These are phyloP conservation scores for Yamadazyma pseudoaaseri DNA, from an alignment of 1,139 yeast genomes.

Conservation along the genomic window DNA sequence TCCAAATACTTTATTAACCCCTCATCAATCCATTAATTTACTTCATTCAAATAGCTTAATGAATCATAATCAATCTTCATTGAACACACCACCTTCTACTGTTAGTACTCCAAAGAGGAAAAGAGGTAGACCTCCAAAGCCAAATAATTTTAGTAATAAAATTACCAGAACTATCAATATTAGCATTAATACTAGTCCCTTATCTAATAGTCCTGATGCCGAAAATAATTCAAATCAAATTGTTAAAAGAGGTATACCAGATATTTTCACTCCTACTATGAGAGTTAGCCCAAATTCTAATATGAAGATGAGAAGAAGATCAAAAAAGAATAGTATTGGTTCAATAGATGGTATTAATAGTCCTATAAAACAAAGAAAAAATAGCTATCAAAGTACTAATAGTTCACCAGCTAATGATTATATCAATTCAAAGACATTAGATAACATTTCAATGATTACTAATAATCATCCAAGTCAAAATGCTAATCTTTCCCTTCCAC, in stretches of 20 bases:
- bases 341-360: constrained; percentile 10
- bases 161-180: constrained; percentile 46
- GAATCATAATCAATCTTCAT: constrained; percentile 3
- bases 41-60: constrained; percentile 5
- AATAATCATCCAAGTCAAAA: constrained; percentile 7
- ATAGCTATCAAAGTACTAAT: constrained; percentile 4
- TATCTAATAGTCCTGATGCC: constrained; percentile 29
- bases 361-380: constrained; percentile 6
- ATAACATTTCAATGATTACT: constrained; percentile 32
- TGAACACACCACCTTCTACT: constrained; percentile 3
- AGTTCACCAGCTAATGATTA: constrained; percentile 12
- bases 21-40: constrained; percentile 6
- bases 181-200: constrained; percentile 38
- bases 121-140: constrained; percentile 51
- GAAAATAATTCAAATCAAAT: constrained; percentile 40
- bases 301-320: constrained; percentile 15
- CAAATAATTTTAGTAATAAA: constrained; percentile 37
- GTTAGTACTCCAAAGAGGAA: constrained; percentile 32
- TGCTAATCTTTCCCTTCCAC: constrained; percentile 3
- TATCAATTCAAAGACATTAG: constrained; percentile 36
- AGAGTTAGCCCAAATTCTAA: constrained; percentile 36
- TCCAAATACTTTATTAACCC: constrained; percentile 7
- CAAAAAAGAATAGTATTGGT: constrained; percentile 12
- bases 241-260: constrained; percentile 45
- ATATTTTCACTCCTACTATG: constrained; percentile 47